These are phyloP conservation scores for Violaceomyces palustris DNA, from an alignment of 1,284 basidiomycete genomes.

Conservation along the genomic window DNA sequence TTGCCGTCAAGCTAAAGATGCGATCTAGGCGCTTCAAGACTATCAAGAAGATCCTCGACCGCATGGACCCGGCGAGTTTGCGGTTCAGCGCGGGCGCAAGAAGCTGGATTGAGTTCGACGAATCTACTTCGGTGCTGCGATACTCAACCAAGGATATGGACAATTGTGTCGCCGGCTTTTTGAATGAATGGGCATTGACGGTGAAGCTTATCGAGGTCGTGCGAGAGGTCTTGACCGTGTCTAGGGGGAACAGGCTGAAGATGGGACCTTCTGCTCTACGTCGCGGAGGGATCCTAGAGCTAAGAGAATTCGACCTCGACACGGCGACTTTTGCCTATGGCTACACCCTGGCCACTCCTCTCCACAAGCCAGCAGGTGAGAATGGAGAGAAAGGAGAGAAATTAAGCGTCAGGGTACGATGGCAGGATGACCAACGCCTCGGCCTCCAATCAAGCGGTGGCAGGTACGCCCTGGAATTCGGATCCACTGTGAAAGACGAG, in stretches of 20 bases:
- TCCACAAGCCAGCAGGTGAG: neutral
- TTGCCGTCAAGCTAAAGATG: slow-evolving; percentile 62
- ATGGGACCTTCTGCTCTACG: no score
- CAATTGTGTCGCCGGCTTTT: slow-evolving; percentile 77
- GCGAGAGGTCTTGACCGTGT: slow-evolving; percentile 60
- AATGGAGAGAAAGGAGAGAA: neutral
- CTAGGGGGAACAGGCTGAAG: no score
- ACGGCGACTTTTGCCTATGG: slow-evolving; percentile 58
- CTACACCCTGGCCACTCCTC: no score
- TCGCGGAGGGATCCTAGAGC: slow-evolving; percentile 10
- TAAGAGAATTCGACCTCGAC: slow-evolving; percentile 4
- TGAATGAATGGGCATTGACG: slow-evolving; percentile 83
- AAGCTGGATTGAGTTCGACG: slow-evolving; percentile 74
- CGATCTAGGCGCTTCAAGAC: slow-evolving; percentile 21
- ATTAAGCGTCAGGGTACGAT: no score
- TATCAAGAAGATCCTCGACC: slow-evolving; percentile 59
- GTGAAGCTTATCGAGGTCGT: slow-evolving; percentile 88
- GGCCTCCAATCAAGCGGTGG: no score
- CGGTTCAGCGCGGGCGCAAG: slow-evolving; percentile 56
- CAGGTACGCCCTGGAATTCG: no score
- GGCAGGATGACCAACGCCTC: no score
- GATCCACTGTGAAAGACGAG: no score
- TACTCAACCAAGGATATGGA: slow-evolving; percentile 79
- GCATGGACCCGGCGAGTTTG: no score
- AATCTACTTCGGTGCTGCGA: slow-evolving; percentile 73